Evolutionary conservation across 2,329 filamentous ascomycete species (phyloP).

Genomic region (Diplodia sapinea): DNA sequence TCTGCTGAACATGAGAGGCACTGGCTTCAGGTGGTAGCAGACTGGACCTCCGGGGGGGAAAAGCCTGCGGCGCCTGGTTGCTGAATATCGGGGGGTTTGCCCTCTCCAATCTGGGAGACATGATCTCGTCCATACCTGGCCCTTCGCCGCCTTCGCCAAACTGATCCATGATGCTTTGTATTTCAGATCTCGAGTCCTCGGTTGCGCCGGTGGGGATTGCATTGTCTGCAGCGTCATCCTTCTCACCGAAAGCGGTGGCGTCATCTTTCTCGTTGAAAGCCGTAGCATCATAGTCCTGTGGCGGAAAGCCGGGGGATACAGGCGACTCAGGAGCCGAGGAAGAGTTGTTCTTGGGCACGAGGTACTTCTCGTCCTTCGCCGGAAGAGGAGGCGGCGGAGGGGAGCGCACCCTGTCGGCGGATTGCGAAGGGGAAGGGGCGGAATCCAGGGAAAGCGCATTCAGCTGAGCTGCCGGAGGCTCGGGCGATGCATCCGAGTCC

Average conservation of each 20-base stretch:
- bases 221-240: slow-evolving; percentile 40
- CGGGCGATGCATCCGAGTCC: not conserved
- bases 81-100: slow-evolving; percentile 79
- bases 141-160: slow-evolving; percentile 78
- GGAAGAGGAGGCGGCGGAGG: slow-evolving; percentile 24
- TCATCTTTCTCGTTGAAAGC: slow-evolving; percentile 36
- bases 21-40: slow-evolving; percentile 62
- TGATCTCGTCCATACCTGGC: slow-evolving; percentile 79
- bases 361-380: slow-evolving; percentile 27
- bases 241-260: slow-evolving; percentile 37
- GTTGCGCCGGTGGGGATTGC: slow-evolving; percentile 57
- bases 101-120: slow-evolving; percentile 86
- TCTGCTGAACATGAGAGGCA: slow-evolving; percentile 40
- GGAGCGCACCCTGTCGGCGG: slow-evolving; percentile 17
- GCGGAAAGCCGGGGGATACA: slow-evolving; percentile 7
- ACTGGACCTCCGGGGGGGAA: slow-evolving; percentile 85
- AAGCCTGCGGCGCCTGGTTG: slow-evolving; percentile 61
- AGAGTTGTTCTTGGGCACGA: not conserved
- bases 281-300: slow-evolving; percentile 22
- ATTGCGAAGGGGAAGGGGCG: not conserved
- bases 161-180: slow-evolving; percentile 97
- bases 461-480: not conserved
- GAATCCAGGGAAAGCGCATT: slow-evolving; percentile 1
- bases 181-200: slow-evolving; percentile 78
- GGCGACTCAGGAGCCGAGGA: slow-evolving; percentile 10